Conservation (phyloP, 805 yeast species). For the Candida oleophila region DNA sequence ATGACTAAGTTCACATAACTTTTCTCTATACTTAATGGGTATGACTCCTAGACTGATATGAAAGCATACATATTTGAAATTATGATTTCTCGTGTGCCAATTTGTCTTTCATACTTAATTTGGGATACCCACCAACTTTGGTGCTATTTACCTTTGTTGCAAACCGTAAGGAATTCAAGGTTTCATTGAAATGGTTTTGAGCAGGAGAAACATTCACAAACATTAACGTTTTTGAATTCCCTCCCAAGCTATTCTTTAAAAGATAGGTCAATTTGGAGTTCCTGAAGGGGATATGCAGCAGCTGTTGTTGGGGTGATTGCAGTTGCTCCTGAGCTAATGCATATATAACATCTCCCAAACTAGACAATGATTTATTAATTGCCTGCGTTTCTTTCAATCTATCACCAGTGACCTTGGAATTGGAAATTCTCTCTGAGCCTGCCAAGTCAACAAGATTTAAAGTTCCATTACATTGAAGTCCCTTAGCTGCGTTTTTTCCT, state of each 20-base stretch:
- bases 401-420: conserved; percentile 77
- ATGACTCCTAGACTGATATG: no score
- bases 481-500: conserved; percentile 53
- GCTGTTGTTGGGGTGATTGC: conserved; percentile 23
- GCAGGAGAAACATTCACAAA: conserved; percentile 84
- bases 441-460: conserved; percentile 88
- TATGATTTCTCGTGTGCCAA: not conserved
- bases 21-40: not conserved
- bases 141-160: conserved; percentile 80
- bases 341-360: conserved; percentile 85
- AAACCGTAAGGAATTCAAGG: conserved; percentile 81
- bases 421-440: conserved; percentile 79
- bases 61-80: not conserved
- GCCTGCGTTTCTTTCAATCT: conserved; percentile 84
- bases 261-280: conserved; percentile 78
- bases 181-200: conserved; percentile 62
- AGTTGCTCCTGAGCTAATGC: conserved; percentile 49
- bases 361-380: conserved; percentile 83
- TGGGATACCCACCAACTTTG: conserved; percentile 11
- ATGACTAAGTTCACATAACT: not conserved
- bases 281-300: conserved; percentile 61
- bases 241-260: conserved; percentile 79
- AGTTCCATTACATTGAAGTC: conserved; percentile 45
- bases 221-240: conserved; percentile 88
- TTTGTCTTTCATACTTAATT: not conserved